A percentile compares a stretch with the other conserved stretches of the same genome.
Conservation (phyloP, 2,329 filamentous ascomycete species). For the Monosporascus sp. region DNA sequence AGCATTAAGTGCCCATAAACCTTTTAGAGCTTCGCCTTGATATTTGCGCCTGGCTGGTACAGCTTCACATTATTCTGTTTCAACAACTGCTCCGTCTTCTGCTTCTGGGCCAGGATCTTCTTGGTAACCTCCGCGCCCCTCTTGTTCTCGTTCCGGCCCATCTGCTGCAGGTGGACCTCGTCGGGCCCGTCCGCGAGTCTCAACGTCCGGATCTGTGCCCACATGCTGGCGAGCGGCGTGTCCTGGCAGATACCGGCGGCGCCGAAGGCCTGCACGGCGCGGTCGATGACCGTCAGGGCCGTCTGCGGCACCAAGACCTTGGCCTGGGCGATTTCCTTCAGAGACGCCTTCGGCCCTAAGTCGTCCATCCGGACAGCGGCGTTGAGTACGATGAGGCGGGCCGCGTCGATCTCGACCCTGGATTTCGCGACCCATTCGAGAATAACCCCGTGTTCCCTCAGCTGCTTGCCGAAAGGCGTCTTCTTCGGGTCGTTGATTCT, state of each 20-base stretch:
- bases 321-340: constrained; percentile 91
- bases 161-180: constrained; percentile 84
- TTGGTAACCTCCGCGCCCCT: constrained; percentile 55
- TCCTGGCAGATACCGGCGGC: constrained; percentile 90
- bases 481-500: constrained; percentile 89
- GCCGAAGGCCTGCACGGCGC: constrained; percentile 88
- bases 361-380: constrained; percentile 93
- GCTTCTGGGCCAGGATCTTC: constrained; percentile 59
- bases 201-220: constrained; percentile 74
- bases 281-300: constrained; percentile 83
- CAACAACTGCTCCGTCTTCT: constrained; percentile 61
- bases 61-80: constrained; percentile 47
- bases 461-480: constrained; percentile 83
- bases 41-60: constrained; percentile 47
- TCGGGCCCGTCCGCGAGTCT: constrained; percentile 90
- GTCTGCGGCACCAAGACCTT: constrained; percentile 86
- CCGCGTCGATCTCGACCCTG: constrained; percentile 88
- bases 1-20: too few relatives aligned
- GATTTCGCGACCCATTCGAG: constrained; percentile 92
- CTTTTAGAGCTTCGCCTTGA: constrained; percentile 42
- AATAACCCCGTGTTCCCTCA: constrained; percentile 88
- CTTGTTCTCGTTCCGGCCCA: constrained; percentile 77
- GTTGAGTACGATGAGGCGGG: constrained; percentile 85
- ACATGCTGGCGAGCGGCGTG: constrained; percentile 82
- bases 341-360: constrained; percentile 78